Conservation (phyloP, 1,284 basidiomycete genomes). For the Pascua guehoae region DNA sequence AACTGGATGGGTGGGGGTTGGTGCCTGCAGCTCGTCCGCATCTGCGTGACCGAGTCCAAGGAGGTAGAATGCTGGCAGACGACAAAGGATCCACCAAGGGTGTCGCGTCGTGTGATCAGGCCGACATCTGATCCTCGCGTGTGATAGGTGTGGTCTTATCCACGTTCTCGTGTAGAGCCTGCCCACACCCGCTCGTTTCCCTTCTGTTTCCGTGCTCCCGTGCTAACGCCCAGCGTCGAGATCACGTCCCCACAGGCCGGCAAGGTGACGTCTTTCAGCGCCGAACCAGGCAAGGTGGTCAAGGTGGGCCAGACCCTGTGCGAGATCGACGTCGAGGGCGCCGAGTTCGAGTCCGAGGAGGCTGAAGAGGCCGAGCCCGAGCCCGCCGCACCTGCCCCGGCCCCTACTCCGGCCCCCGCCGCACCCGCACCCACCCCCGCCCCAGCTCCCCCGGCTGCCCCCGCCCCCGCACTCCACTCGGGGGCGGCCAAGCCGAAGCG, state of each 20-base stretch:
- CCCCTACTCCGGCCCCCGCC: neutral
- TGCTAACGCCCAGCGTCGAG: conserved; percentile 63
- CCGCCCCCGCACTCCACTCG: neutral
- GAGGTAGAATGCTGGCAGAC: no score
- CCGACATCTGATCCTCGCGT: no score
- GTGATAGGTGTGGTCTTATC: no score
- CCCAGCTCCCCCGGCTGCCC: neutral
- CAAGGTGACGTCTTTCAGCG: conserved; percentile 65
- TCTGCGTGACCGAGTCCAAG: no score
- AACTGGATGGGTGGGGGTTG: neutral
- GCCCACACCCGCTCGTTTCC: no score
- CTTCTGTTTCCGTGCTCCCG: no score
- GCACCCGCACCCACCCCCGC: neutral
- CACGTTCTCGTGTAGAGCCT: no score
- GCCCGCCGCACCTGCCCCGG: neutral
- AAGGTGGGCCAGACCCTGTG: conserved; percentile 83
- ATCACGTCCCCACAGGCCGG: conserved; percentile 88
- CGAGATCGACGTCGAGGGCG: conserved; percentile 59
- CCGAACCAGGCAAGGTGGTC: conserved; percentile 76
- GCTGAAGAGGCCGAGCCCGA: conserved; percentile 4
- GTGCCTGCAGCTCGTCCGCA: neutral
- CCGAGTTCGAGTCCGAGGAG: conserved; percentile 15
- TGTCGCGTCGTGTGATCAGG: no score
- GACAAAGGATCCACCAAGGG: no score
- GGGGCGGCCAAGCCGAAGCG: conserved; percentile 5